Base-by-base conservation (phyloP, 2,329 filamentous ascomycete species). In the Alternaria hordeiaustralica region DNA sequence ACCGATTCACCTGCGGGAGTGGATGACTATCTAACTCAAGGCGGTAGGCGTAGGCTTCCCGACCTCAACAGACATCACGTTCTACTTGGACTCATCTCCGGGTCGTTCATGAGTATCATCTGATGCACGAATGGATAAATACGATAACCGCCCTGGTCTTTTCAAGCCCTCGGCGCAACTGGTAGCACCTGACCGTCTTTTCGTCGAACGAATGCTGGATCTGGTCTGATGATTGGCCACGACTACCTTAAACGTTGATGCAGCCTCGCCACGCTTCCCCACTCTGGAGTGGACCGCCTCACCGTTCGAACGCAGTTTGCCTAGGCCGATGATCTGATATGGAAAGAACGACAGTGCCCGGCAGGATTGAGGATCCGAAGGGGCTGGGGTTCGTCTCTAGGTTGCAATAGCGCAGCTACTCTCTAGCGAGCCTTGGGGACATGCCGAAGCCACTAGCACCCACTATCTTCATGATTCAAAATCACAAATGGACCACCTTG, bases 181-280 rank as follows among this genome's bases (percentile, higher is more conserved):
- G 49, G 60, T 59, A 58, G 59, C 76, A 74, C 72, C 71, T 78
- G 75, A 78, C 67, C 66, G 64, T 53, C 57, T 55, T 51, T 55
- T 54, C 51, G 59, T 60, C 55, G 58, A 60, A 45, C 65, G 58
- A 47, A 60, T 28, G 8, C 30, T 47, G 55, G 21, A 43, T 57
- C 47, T 58, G 10, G 61, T 51, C 26, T 30, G 58, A 47, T 71
- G 62, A 76, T 78, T 77, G 70, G 76, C 64, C 70, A 51, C 60
- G 43, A 63, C 53, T 44, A 41, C 54, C 46, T 57, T 62, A 65
- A 64, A 63, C 65, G 65, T 57, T 72, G 67, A 68, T 68, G 67
- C 63, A 69, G 68, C 72, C 67, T 69, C 67, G 71, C 72, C 66
- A 72, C 67, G 63, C 64, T 66, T 66, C 55, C 58, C 60, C 36